Conservation (phyloP, 257 asterid species). For the Solanum chilense region DNA sequence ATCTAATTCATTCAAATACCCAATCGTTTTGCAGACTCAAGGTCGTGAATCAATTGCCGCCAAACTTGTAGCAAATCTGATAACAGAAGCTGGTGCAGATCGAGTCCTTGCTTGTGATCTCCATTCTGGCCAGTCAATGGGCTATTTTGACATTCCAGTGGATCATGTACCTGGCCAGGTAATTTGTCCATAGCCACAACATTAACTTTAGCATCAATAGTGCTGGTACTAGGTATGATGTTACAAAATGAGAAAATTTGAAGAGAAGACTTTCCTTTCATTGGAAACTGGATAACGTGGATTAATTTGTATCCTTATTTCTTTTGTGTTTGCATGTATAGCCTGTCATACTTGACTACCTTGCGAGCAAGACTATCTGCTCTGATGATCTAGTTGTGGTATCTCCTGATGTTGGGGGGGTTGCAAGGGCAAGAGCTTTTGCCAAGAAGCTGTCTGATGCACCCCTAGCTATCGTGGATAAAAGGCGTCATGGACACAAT, state of each 20-base stretch:
- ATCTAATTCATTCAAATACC: neutral
- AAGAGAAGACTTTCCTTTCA: neutral
- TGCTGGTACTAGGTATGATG: neutral
- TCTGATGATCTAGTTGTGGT: constrained; percentile 82
- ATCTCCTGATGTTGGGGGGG: constrained; percentile 97
- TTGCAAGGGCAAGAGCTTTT: constrained; percentile 91
- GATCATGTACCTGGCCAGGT: constrained; percentile 90
- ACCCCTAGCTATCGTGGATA: constrained; percentile 90
- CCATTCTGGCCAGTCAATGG: constrained; percentile 94
- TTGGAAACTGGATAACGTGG: neutral
- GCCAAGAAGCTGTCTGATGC: constrained; percentile 94
- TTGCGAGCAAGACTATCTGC: constrained; percentile 77
- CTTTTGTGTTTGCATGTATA: constrained; percentile 6
- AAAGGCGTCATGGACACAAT: constrained; percentile 86
- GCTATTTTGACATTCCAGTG: constrained; percentile 90
- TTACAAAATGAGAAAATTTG: neutral
- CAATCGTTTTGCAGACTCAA: constrained; percentile 49
- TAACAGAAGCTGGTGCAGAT: constrained; percentile 87
- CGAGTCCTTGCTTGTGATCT: constrained; percentile 94
- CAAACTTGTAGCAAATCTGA: constrained; percentile 74
- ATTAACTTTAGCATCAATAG: neutral
- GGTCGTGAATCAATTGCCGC: constrained; percentile 95
- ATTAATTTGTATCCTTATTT: neutral
- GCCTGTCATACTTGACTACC: constrained; percentile 95
- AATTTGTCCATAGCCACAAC: neutral